A percentile compares a stretch with the other conserved stretches of the same genome.
Evolutionary conservation across 2,329 filamentous ascomycete genomes (phyloP).

Genomic region (Claviceps sp.): DNA sequence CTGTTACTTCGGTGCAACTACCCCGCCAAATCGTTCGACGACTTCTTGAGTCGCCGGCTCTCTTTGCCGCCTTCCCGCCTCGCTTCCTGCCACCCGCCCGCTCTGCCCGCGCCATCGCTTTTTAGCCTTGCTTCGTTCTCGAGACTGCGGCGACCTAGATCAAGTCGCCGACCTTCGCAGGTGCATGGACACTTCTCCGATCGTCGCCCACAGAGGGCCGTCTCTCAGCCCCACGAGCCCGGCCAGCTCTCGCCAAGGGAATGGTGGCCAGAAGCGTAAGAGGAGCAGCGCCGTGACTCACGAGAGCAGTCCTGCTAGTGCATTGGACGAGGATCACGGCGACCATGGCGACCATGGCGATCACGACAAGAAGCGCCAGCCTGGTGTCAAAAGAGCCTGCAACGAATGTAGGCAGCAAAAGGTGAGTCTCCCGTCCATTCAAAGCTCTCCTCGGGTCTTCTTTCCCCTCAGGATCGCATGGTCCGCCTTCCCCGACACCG

Average conservation of each 20-base stretch:
- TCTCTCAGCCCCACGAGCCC: conserved; percentile 43
- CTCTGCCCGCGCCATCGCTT: conserved; percentile 3
- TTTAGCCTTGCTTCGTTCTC: conserved; percentile 1
- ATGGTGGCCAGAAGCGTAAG: conserved; percentile 43
- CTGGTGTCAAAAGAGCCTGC: conserved; percentile 65
- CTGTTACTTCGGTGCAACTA: conserved; percentile 1
- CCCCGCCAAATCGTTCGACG: conserved; percentile 1
- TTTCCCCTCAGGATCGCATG: not conserved
- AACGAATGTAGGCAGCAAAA: conserved; percentile 81
- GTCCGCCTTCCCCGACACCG: not conserved
- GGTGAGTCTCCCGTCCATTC: conserved; percentile 31
- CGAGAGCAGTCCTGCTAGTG: conserved; percentile 49
- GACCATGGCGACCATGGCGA: conserved; percentile 34
- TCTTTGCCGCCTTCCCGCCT: not conserved
- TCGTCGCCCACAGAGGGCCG: conserved; percentile 31
- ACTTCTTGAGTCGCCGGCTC: conserved; percentile 2
- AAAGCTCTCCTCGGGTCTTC: not conserved
- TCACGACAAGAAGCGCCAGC: conserved; percentile 48
- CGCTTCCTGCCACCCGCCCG: not conserved
- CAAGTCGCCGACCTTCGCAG: conserved; percentile 9
- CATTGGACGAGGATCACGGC: conserved; percentile 27
- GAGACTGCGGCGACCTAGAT: conserved; percentile 7
- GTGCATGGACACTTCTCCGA: conserved; percentile 36
- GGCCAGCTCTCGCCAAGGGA: conserved; percentile 37
- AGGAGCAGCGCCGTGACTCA: conserved; percentile 33